phyloP scores from a whole-genome alignment of 176 grass and related monocot species.

The Pontederia crassipes region DNA sequence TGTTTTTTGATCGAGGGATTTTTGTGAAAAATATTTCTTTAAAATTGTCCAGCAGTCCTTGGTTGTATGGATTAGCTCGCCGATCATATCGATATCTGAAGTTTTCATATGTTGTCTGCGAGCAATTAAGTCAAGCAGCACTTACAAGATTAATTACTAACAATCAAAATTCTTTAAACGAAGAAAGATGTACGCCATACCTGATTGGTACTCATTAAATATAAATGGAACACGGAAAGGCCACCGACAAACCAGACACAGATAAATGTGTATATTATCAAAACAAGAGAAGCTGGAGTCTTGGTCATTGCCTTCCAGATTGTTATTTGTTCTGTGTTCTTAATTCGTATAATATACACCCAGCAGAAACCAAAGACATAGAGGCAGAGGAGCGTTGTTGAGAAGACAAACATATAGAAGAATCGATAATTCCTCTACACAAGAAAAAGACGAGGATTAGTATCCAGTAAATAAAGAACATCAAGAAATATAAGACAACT shows the following conservation, averaged over 20 bases:
- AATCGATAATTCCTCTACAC: slow-evolving; percentile 15
- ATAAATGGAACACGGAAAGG: slow-evolving; percentile 17
- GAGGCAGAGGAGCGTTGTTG: slow-evolving; percentile 15
- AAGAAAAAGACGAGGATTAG: background rate
- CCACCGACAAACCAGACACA: slow-evolving; percentile 17
- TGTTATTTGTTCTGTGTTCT: slow-evolving; percentile 7
- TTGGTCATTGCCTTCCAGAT: slow-evolving; percentile 17
- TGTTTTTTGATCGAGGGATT: slow-evolving; percentile 12
- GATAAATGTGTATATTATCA: slow-evolving; percentile 15
- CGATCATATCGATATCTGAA: slow-evolving; percentile 14
- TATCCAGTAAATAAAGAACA: background rate
- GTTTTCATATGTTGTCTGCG: slow-evolving; percentile 19
- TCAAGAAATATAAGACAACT: background rate
- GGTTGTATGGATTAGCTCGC: slow-evolving; percentile 17
- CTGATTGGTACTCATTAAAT: slow-evolving; percentile 19
- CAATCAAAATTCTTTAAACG: background rate
- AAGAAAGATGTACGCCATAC: background rate
- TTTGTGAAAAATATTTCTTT: slow-evolving; percentile 15
- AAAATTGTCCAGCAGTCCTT: slow-evolving; percentile 11
- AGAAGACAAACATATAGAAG: slow-evolving; percentile 22
- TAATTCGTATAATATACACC: slow-evolving; percentile 16
- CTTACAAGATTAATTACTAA: background rate
- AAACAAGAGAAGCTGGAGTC: slow-evolving; percentile 17
- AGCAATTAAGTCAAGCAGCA: background rate
- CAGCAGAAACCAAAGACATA: slow-evolving; percentile 19